Percentiles rank a stretch among this genome's conserved stretches.
phyloP scores from a whole-genome alignment of 345 rosid genomes.

The Populus davidiana region DNA sequence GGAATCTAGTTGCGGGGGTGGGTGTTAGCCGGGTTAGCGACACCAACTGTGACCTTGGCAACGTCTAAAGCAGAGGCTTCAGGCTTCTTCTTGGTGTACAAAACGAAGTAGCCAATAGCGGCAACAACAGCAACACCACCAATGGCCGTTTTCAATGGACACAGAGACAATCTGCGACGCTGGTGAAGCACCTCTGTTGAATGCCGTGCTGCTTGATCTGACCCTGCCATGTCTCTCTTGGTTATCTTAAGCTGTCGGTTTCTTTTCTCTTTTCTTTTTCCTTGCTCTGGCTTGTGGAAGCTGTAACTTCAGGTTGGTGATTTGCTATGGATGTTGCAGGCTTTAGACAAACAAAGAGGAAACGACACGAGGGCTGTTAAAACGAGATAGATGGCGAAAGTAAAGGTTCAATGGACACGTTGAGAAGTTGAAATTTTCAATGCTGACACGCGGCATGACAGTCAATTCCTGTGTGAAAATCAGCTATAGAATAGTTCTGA shows the following conservation, averaged over 20 bases:
- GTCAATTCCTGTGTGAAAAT: background rate
- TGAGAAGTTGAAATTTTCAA: background rate
- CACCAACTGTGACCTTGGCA: slow-evolving; percentile 56
- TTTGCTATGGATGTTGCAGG: background rate
- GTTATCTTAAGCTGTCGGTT: background rate
- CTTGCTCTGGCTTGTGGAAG: background rate
- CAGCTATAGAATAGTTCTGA: background rate
- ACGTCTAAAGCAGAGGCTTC: slow-evolving; percentile 64
- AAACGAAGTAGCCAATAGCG: slow-evolving; percentile 46
- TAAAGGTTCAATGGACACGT: background rate
- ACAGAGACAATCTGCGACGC: slow-evolving; percentile 15
- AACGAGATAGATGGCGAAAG: background rate
- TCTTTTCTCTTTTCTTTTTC: background rate
- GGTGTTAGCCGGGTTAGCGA: slow-evolving; percentile 40
- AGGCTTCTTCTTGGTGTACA: slow-evolving; percentile 55
- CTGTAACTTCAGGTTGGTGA: background rate
- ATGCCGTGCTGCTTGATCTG: slow-evolving; percentile 32
- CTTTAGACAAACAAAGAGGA: background rate
- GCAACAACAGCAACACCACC: slow-evolving; percentile 38
- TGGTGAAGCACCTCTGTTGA: slow-evolving; percentile 37
- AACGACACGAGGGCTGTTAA: background rate
- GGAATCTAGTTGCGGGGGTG: slow-evolving; percentile 37
- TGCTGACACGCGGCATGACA: background rate
- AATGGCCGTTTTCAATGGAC: slow-evolving; percentile 46
- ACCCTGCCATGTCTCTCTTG: slow-evolving; percentile 28